These are phyloP conservation scores for Lachnellula arida DNA, from an alignment of 2,329 filamentous ascomycete genomes.

Conservation along the genomic window DNA sequence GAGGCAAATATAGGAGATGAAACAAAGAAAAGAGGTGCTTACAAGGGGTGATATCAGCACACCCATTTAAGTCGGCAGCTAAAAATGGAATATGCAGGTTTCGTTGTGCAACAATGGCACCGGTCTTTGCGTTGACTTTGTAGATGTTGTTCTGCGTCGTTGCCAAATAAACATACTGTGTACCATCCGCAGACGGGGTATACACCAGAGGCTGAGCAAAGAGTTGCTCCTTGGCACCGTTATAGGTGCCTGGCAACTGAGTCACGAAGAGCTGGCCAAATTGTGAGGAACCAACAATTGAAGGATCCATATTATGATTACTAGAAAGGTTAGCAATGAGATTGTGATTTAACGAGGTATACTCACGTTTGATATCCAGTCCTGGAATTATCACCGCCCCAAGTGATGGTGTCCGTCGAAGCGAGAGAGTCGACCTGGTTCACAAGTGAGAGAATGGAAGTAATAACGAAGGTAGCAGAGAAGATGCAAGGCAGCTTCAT, in stretches of 20 bases:
- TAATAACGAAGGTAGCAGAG: constrained; percentile 19
- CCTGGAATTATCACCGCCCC: constrained; percentile 53
- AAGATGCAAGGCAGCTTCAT: constrained; percentile 4
- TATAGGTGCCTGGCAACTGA: constrained; percentile 47
- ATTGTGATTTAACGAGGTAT: neutral
- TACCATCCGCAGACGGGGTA: constrained; percentile 42
- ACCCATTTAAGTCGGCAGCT: constrained; percentile 41
- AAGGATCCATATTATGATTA: constrained; percentile 61
- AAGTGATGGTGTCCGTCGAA: constrained; percentile 44
- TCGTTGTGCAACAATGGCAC: constrained; percentile 43
- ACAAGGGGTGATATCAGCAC: constrained; percentile 43
- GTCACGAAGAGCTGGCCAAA: constrained; percentile 54
- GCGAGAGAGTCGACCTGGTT: constrained; percentile 20
- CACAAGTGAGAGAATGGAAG: constrained; percentile 17
- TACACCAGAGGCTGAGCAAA: constrained; percentile 49
- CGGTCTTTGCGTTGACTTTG: constrained; percentile 51
- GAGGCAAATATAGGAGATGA: too few relatives aligned
- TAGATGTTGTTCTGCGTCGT: constrained; percentile 56
- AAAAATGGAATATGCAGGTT: constrained; percentile 47
- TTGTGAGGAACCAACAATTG: constrained; percentile 48
- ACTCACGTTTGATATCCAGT: constrained; percentile 49
- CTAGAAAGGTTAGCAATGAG: constrained; percentile 15
- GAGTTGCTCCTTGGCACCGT: constrained; percentile 46
- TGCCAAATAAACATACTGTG: constrained; percentile 51
- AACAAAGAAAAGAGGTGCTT: too few relatives aligned